Evolutionary conservation across 2,329 filamentous ascomycete species (phyloP).

Genomic region (Pseudogymnoascus sp.): DNA sequence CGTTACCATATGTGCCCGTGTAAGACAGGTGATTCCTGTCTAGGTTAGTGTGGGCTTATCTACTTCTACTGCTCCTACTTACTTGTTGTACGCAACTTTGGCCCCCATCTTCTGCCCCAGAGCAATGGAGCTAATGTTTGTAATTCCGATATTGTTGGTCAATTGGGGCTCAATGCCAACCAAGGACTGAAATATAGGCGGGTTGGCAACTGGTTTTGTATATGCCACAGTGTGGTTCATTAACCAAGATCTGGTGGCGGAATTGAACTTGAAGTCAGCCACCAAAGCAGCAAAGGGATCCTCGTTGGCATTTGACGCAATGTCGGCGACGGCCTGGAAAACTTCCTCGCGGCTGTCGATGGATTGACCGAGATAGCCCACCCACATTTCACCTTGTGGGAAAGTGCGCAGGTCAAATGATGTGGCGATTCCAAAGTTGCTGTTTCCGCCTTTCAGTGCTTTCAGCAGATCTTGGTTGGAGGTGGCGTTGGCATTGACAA

Average conservation of each 20-base stretch:
- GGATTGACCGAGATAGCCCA: slow-evolving; percentile 2
- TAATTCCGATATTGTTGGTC: background rate
- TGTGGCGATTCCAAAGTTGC: slow-evolving; percentile 46
- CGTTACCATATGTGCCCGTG: slow-evolving; percentile 7
- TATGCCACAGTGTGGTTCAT: slow-evolving; percentile 8
- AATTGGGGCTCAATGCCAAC: background rate
- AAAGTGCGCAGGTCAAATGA: slow-evolving; percentile 29
- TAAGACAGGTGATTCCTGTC: slow-evolving; percentile 1
- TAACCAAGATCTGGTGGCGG: slow-evolving; percentile 7
- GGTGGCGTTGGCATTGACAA: slow-evolving; percentile 36
- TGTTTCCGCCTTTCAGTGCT: slow-evolving; percentile 47
- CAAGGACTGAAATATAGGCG: slow-evolving; percentile 1
- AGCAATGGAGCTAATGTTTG: background rate
- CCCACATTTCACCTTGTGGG: slow-evolving; percentile 12
- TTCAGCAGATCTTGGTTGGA: slow-evolving; percentile 41
- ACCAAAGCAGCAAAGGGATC: slow-evolving; percentile 13
- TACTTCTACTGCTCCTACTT: background rate
- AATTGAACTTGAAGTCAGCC: slow-evolving; percentile 7
- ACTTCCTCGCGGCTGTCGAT: background rate
- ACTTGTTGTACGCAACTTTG: background rate
- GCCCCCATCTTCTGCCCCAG: background rate
- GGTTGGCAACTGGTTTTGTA: slow-evolving; percentile 8
- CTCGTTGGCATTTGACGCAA: slow-evolving; percentile 9
- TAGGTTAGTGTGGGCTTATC: background rate
- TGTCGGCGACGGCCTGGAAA: slow-evolving; percentile 4